Evolutionary conservation across 345 rosid genomes (phyloP), one percentile per base, ranked within the genome.

Genomic region (Linum lewisii): DNA sequence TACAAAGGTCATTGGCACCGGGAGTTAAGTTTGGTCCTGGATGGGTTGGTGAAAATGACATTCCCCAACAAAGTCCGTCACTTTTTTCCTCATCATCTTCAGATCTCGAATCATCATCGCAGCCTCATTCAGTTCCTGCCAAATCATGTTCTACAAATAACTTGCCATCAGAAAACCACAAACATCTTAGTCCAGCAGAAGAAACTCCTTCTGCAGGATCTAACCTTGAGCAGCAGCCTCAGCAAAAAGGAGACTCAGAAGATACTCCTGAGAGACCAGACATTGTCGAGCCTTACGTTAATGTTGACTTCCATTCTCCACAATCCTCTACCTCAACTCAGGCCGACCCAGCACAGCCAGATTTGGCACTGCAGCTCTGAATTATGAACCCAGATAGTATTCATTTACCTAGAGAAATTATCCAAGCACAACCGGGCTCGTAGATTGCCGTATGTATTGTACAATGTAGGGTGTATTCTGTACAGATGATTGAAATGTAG

Each of bases 1-100:
- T 84, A 59, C 81, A 79, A 54, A 77, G 58, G 70, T 66, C 79
- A 64, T 70, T 91, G 70, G 85, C 92, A 0, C 63, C 69, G 14
- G 96, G 81, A 37, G 63, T 67, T 15, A 69, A 73, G 63, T 91
- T 78, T 78, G 96, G 98, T 21, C 98, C 72, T 1, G 96, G 96
- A 52, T 88, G 98, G 96, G 85, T 91, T 37, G 90, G 82, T 60
- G 96, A 85, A 69, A 76, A 85, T 58, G 87, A 78, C 37, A 49
- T 79, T 36, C 60, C 74, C 32, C 77, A 76, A 16, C 78, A 51
- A 54, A 76, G 63, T 63, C 60, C 71, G 24, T 51, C 58, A 18
- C 61, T 66, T 26, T 59, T 52, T 50, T 20, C 73, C 37, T 66
- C 72, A 7, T 18, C 51, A 19, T 51, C 61, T 54, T 51, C 66